Conservation (phyloP, 2,329 filamentous ascomycete genomes). For the Colletotrichum cordylinicola region DNA sequence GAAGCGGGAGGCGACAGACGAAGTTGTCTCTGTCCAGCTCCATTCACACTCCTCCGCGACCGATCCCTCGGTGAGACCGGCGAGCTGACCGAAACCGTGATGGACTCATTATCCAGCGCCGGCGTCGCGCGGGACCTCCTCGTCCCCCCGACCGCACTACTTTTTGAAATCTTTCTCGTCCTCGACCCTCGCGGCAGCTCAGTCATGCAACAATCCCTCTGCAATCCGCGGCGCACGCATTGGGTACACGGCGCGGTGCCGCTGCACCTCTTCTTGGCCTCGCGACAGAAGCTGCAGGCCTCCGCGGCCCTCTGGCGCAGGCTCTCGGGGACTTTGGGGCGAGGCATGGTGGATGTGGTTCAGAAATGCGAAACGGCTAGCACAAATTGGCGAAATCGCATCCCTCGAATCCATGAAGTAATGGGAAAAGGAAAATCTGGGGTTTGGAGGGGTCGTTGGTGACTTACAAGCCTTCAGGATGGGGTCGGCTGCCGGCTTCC, state of each 20-base stretch:
- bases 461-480: background rate
- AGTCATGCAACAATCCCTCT: background rate
- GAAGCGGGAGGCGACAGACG: background rate
- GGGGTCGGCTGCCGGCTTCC: background rate
- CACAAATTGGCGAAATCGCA: conserved; percentile 33
- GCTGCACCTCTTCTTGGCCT: conserved; percentile 58
- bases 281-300: conserved; percentile 53
- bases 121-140: background rate
- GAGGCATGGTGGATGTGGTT: conserved; percentile 29
- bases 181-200: background rate
- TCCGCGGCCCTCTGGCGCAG: conserved; percentile 54
- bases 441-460: background rate
- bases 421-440: background rate
- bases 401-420: conserved; percentile 25
- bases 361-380: background rate
- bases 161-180: background rate
- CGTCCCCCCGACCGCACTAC: background rate
- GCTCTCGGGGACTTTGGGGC: conserved; percentile 54
- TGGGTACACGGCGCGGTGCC: conserved; percentile 53
- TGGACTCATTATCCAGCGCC: background rate
- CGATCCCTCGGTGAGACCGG: background rate
- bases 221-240: conserved; percentile 48
- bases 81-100: background rate
- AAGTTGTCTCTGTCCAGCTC: background rate
- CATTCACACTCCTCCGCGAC: background rate